A percentile compares a stretch with the other conserved stretches of the same genome.
Evolutionary conservation across 192 early-diverging fungal species (phyloP).

Genomic region (Spizellomyces sp.): DNA sequence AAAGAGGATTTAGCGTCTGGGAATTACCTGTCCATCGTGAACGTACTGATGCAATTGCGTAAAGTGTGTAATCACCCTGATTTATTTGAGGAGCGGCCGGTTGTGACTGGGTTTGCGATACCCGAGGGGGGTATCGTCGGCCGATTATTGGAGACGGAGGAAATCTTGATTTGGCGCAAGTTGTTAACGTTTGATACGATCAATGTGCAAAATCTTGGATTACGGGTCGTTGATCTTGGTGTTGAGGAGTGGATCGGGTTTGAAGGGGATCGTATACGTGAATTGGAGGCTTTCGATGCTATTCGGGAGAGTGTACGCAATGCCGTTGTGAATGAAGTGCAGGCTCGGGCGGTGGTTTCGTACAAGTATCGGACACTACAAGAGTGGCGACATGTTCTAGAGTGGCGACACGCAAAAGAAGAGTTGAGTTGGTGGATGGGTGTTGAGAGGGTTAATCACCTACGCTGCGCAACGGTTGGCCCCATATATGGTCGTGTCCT

Average conservation of each 20-base stretch:
- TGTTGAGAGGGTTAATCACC: slow-evolving; percentile 3
- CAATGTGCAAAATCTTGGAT: background rate
- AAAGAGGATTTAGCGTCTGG: slow-evolving; percentile 70
- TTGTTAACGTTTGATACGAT: slow-evolving; percentile 11
- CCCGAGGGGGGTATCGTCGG: slow-evolving; percentile 16
- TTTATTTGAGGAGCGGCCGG: slow-evolving; percentile 80
- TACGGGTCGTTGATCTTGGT: background rate
- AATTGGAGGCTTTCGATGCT: background rate
- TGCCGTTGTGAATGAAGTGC: slow-evolving; percentile 1
- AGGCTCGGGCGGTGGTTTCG: background rate
- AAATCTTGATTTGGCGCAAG: background rate
- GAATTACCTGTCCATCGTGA: slow-evolving; percentile 73
- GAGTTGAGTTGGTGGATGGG: slow-evolving; percentile 1
- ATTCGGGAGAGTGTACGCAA: background rate
- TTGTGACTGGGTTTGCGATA: slow-evolving; percentile 57
- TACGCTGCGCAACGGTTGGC: background rate
- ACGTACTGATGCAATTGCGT: slow-evolving; percentile 92
- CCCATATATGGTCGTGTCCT: slow-evolving; percentile 10
- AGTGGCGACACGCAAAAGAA: slow-evolving; percentile 13
- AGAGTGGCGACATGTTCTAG: slow-evolving; percentile 6
- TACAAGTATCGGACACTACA: background rate
- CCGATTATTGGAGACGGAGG: background rate
- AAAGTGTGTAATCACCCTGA: slow-evolving; percentile 96
- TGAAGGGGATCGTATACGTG: background rate
- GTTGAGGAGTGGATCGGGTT: slow-evolving; percentile 1